Evolutionary conservation across 345 rosid species (phyloP).

Genomic region (Camelina laxa): DNA sequence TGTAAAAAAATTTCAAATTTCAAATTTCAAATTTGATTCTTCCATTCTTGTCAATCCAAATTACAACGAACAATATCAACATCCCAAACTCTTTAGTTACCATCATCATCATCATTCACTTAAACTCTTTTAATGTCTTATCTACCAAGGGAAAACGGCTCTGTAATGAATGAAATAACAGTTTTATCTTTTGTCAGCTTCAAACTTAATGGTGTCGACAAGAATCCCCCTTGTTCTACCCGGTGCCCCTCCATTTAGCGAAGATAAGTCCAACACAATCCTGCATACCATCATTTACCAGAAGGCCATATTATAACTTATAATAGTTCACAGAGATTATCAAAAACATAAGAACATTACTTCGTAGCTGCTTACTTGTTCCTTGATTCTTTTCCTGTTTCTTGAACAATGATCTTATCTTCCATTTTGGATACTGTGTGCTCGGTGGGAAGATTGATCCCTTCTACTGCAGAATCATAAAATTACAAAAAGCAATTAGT

Average conservation of each 20-base stretch:
- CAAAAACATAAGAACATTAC: not conserved
- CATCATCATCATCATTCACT: not conserved
- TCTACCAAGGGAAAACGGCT: conserved; percentile 3
- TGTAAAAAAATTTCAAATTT: not conserved
- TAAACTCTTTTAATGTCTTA: not conserved
- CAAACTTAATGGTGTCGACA: conserved; percentile 44
- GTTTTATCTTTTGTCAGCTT: not conserved
- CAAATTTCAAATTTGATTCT: not conserved
- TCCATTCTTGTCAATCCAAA: conserved; percentile 11
- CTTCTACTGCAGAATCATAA: conserved; percentile 51
- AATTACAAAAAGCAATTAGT: conserved; percentile 26
- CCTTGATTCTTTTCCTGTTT: conserved; percentile 46
- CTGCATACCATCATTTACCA: conserved; percentile 47
- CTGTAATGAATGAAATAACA: conserved; percentile 29
- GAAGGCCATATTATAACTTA: not conserved
- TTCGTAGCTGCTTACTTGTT: conserved; percentile 53
- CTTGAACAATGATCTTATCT: conserved; percentile 58
- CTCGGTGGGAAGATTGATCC: conserved; percentile 59
- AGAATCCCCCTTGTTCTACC: conserved; percentile 83
- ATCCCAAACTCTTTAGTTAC: conserved; percentile 1
- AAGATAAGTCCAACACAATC: conserved; percentile 67
- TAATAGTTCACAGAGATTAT: not conserved
- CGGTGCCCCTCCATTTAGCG: conserved; percentile 82
- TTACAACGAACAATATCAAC: conserved; percentile 17
- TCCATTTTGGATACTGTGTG: conserved; percentile 54